phyloP scores from a whole-genome alignment of 129 eudicot genomes.

The Pseudognaphalium luteoalbum region DNA sequence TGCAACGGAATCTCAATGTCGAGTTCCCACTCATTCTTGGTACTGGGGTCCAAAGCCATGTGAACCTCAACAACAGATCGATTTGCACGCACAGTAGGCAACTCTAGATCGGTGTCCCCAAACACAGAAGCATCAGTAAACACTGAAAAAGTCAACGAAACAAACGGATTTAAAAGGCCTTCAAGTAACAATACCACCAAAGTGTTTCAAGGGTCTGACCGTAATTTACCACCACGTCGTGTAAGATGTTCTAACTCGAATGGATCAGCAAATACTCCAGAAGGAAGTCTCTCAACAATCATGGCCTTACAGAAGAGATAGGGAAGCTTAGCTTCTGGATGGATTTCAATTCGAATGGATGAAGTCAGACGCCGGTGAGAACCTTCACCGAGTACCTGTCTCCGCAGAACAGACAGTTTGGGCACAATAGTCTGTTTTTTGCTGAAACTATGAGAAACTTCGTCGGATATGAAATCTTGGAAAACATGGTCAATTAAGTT shows the following conservation, averaged over 20 bases:
- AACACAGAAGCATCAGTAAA: slow-evolving; percentile 69
- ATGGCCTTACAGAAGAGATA: slow-evolving; percentile 54
- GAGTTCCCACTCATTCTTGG: slow-evolving; percentile 36
- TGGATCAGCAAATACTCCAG: slow-evolving; percentile 91
- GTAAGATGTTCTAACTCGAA: slow-evolving; percentile 85
- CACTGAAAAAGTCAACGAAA: slow-evolving; percentile 43
- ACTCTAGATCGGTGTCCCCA: slow-evolving; percentile 84
- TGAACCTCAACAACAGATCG: slow-evolving; percentile 79
- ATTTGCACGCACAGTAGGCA: slow-evolving; percentile 71
- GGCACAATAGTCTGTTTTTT: slow-evolving; percentile 32
- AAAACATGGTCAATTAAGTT: slow-evolving; percentile 46
- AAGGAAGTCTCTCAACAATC: slow-evolving; percentile 72
- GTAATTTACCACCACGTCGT: slow-evolving; percentile 63
- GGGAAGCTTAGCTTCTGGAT: slow-evolving; percentile 38
- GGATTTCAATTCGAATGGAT: slow-evolving; percentile 43
- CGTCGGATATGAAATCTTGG: slow-evolving; percentile 36
- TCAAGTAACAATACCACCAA: slow-evolving; percentile 4
- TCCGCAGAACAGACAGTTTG: slow-evolving; percentile 36
- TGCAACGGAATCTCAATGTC: slow-evolving; percentile 61
- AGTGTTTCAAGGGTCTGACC: slow-evolving; percentile 19
- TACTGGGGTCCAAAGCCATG: slow-evolving; percentile 41
- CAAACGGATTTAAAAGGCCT: not conserved
- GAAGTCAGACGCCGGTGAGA: slow-evolving; percentile 68
- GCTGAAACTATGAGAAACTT: slow-evolving; percentile 34
- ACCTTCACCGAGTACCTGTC: slow-evolving; percentile 70